Evolutionary conservation across 345 rosid species (phyloP).

Genomic region (Citrus maxima): DNA sequence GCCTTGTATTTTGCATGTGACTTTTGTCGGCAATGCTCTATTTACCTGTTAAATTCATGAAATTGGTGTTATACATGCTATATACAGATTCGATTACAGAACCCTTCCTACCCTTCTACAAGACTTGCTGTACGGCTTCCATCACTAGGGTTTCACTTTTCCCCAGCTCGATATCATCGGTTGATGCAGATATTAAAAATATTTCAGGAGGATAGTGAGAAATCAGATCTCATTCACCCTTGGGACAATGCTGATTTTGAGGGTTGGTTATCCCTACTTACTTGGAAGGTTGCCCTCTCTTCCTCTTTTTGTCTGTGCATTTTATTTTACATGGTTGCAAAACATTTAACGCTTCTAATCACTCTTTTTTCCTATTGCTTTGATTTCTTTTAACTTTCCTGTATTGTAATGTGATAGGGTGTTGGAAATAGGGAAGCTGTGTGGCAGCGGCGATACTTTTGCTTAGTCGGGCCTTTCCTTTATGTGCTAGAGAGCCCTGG

Average conservation of each 20-base stretch:
- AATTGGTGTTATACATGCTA: slow-evolving; percentile 16
- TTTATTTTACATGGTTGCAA: background rate
- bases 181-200: slow-evolving; percentile 85
- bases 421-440: slow-evolving; percentile 85
- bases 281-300: slow-evolving; percentile 63
- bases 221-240: slow-evolving; percentile 49
- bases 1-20: slow-evolving; percentile 8
- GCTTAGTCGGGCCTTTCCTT: slow-evolving; percentile 87
- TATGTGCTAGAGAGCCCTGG: slow-evolving; percentile 72
- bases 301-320: background rate
- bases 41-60: background rate
- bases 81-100: slow-evolving; percentile 69
- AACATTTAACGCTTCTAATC: slow-evolving; percentile 1
- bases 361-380: background rate
- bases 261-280: slow-evolving; percentile 83
- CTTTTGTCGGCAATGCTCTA: slow-evolving; percentile 1
- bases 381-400: background rate
- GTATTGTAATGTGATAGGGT: slow-evolving; percentile 51
- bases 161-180: slow-evolving; percentile 98
- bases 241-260: slow-evolving; percentile 94
- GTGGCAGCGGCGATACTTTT: slow-evolving; percentile 83
- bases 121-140: slow-evolving; percentile 82
- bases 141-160: slow-evolving; percentile 88
- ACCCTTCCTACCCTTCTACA: slow-evolving; percentile 85
- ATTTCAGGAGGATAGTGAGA: slow-evolving; percentile 63